Conservation (phyloP, 2,329 filamentous ascomycete species). For the Alternaria sp. region DNA sequence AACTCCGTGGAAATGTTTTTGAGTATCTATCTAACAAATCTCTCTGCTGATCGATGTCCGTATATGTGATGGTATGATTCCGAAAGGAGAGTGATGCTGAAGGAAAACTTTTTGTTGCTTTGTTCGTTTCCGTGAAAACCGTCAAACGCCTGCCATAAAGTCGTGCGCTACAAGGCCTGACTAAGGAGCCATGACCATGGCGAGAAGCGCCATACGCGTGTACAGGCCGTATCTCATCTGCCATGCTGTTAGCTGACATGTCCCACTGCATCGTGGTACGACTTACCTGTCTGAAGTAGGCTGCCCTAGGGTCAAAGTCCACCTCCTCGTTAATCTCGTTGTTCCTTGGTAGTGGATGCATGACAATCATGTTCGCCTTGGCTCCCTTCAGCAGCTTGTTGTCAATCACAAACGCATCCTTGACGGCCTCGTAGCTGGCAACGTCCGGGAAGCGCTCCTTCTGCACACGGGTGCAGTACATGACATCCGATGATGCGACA, state of each 20-base stretch:
- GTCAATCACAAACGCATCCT: constrained; percentile 88
- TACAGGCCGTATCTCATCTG: constrained; percentile 98
- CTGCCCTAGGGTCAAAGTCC: constrained; percentile 94
- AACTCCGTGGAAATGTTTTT: constrained; percentile 23
- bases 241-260: constrained; percentile 53
- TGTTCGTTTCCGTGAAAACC: constrained; percentile 25
- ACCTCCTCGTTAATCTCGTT: constrained; percentile 94
- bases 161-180: constrained; percentile 21
- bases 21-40: constrained; percentile 17
- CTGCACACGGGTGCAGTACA: constrained; percentile 97
- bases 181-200: constrained; percentile 79
- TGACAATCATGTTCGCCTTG: constrained; percentile 90
- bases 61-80: constrained; percentile 20
- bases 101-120: constrained; percentile 15
- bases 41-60: constrained; percentile 1
- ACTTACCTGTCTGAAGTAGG: constrained; percentile 98
- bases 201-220: constrained; percentile 96
- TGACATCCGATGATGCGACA: constrained; percentile 82
- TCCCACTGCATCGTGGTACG: not conserved
- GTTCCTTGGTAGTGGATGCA: constrained; percentile 95
- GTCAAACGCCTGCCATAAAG: constrained; percentile 21
- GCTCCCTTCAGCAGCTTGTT: constrained; percentile 89
- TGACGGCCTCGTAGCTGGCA: constrained; percentile 83
- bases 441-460: constrained; percentile 91
- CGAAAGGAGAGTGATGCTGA: constrained; percentile 2